Evolutionary conservation across 2,329 filamentous ascomycete species (phyloP).

Genomic region (Metarhizium album): DNA sequence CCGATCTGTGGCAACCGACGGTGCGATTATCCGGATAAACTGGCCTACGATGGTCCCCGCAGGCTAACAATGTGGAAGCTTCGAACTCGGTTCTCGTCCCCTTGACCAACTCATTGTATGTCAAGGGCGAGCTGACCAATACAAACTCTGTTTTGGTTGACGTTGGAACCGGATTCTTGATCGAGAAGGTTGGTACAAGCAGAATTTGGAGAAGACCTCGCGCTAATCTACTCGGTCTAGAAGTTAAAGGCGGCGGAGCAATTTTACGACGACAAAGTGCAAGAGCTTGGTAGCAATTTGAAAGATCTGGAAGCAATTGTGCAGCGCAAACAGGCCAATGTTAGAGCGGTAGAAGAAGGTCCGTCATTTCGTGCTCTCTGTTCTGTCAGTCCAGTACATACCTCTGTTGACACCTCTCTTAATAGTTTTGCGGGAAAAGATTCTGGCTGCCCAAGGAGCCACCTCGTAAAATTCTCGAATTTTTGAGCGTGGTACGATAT

Average conservation of each 20-base stretch:
- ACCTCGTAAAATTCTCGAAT: constrained; percentile 6
- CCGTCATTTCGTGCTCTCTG: constrained; percentile 11
- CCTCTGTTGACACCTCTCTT: neutral
- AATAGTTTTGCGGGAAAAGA: constrained; percentile 29
- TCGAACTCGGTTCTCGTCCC: constrained; percentile 70
- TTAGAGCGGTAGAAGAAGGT: constrained; percentile 85
- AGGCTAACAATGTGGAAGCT: neutral
- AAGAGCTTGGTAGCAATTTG: constrained; percentile 40
- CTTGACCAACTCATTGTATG: constrained; percentile 87
- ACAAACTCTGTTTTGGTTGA: constrained; percentile 77
- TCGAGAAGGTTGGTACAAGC: constrained; percentile 62
- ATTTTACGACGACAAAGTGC: constrained; percentile 47
- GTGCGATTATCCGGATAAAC: constrained; percentile 11
- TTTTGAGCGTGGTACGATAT: neutral
- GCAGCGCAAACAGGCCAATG: constrained; percentile 67
- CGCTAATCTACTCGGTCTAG: constrained; percentile 20
- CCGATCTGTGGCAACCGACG: constrained; percentile 20
- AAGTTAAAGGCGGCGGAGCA: constrained; percentile 40
- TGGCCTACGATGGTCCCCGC: neutral
- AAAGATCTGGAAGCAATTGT: constrained; percentile 48
- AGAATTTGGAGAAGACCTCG: neutral
- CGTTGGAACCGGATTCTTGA: constrained; percentile 85
- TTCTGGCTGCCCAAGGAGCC: constrained; percentile 26
- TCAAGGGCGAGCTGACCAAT: constrained; percentile 68
- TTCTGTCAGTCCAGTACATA: neutral